phyloP scores from a whole-genome alignment of 2,329 filamentous ascomycete genomes.

The Ophiostoma sp. region DNA sequence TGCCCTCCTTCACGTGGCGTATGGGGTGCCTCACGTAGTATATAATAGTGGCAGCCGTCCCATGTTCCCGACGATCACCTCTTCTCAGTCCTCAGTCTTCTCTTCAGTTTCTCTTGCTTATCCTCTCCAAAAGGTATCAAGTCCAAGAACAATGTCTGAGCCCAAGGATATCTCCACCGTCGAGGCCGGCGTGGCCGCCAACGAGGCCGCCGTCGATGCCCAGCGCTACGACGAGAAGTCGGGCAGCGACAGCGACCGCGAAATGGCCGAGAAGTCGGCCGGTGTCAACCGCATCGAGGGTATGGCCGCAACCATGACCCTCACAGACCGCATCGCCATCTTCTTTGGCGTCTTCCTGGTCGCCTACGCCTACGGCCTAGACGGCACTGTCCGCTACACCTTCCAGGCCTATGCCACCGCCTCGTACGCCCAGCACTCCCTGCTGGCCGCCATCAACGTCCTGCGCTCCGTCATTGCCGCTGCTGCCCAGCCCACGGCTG shows the following conservation, averaged over 20 bases:
- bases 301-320: slow-evolving; percentile 48
- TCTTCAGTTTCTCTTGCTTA: neutral
- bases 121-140: neutral
- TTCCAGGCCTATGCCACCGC: slow-evolving; percentile 54
- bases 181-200: slow-evolving; percentile 2
- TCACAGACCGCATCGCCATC: slow-evolving; percentile 44
- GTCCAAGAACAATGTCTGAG: slow-evolving; percentile 6
- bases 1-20: neutral
- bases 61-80: neutral
- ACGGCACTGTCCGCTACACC: slow-evolving; percentile 51
- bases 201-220: neutral
- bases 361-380: slow-evolving; percentile 59
- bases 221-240: neutral
- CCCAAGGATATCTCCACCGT: slow-evolving; percentile 4
- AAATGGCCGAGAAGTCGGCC: slow-evolving; percentile 35
- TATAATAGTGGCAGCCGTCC: neutral
- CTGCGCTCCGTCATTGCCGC: slow-evolving; percentile 33
- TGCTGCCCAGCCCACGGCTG: slow-evolving; percentile 43
- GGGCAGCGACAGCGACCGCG: neutral
- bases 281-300: slow-evolving; percentile 58
- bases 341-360: slow-evolving; percentile 59
- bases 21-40: slow-evolving; percentile 1
- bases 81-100: neutral
- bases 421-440: slow-evolving; percentile 47
- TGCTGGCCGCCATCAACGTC: slow-evolving; percentile 51